Conservation (phyloP, 352 stramenopile species). For the Elongisporangium prolatum region DNA sequence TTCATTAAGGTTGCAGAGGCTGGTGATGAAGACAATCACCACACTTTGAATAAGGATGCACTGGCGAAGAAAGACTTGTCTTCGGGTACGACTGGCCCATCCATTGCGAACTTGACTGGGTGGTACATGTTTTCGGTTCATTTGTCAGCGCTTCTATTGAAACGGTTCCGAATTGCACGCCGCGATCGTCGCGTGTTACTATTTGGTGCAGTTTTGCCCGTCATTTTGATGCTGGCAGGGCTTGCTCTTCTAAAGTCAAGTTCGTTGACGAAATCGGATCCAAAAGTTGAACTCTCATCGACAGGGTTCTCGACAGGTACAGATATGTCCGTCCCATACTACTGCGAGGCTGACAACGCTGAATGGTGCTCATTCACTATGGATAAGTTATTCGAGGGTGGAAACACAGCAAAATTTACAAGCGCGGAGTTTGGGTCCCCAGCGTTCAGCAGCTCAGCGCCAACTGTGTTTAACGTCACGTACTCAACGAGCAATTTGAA, state of each 20-base stretch:
- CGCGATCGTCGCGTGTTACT: constrained; percentile 90
- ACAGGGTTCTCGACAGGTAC: constrained; percentile 12
- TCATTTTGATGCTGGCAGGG: constrained; percentile 82
- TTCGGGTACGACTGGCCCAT: constrained; percentile 5
- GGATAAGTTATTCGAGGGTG: constrained; percentile 25
- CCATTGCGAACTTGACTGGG: constrained; percentile 19
- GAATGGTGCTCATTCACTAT: constrained; percentile 47
- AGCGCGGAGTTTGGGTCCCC: constrained; percentile 23
- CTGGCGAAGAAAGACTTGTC: constrained; percentile 1
- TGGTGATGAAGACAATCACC: constrained; percentile 40
- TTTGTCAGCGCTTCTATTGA: constrained; percentile 83
- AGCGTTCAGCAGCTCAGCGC: constrained; percentile 17
- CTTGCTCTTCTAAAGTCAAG: constrained; percentile 67
- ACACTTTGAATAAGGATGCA: constrained; percentile 40
- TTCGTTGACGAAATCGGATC: constrained; percentile 37
- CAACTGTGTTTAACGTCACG: constrained; percentile 27
- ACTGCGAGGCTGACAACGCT: constrained; percentile 35
- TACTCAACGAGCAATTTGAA: constrained; percentile 25
- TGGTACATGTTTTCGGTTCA: constrained; percentile 77
- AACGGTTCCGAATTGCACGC: constrained; percentile 87
- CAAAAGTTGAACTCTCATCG: constrained; percentile 29
- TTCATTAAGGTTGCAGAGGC: constrained; percentile 87
- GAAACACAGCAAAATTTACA: constrained; percentile 20
- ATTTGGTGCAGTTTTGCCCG: constrained; percentile 63
- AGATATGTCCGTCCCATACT: constrained; percentile 37